phyloP scores from a whole-genome alignment of 805 yeast species.

The Saccharomycopsis sp. region DNA sequence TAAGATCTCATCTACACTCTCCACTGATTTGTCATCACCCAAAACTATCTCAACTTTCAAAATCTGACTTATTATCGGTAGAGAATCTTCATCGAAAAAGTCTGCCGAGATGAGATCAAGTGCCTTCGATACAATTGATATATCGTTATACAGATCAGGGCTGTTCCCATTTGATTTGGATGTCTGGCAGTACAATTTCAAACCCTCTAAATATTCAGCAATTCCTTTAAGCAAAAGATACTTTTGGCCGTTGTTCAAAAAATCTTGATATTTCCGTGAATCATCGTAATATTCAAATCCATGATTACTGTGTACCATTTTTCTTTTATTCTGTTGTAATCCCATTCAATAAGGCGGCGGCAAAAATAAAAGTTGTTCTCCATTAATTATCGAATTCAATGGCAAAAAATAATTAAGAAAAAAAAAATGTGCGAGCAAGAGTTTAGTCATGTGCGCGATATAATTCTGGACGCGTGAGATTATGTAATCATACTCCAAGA shows the following conservation, averaged over 20 bases:
- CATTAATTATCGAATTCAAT: too few species aligned
- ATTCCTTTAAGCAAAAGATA: background rate
- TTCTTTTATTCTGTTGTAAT: background rate
- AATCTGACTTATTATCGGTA: background rate
- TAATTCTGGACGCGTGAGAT: background rate
- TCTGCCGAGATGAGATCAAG: background rate
- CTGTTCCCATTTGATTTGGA: too few species aligned
- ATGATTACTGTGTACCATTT: background rate
- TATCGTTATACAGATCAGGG: background rate
- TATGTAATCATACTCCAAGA: background rate
- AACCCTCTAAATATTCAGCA: conserved; percentile 1
- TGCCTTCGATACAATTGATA: background rate
- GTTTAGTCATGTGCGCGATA: background rate
- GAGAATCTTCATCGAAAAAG: background rate
- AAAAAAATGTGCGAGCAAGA: background rate
- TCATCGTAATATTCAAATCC: conserved; percentile 6
- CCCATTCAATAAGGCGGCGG: too few species aligned
- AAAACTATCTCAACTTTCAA: background rate
- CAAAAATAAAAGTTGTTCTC: too few species aligned
- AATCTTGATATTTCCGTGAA: background rate
- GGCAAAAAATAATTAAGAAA: background rate
- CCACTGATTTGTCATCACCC: background rate
- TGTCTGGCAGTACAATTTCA: conserved; percentile 1
- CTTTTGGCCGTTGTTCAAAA: conserved; percentile 5
- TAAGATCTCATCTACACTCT: background rate